Evolutionary conservation across 83 land plant genomes (phyloP).

Genomic region (Thuja plicata): DNA sequence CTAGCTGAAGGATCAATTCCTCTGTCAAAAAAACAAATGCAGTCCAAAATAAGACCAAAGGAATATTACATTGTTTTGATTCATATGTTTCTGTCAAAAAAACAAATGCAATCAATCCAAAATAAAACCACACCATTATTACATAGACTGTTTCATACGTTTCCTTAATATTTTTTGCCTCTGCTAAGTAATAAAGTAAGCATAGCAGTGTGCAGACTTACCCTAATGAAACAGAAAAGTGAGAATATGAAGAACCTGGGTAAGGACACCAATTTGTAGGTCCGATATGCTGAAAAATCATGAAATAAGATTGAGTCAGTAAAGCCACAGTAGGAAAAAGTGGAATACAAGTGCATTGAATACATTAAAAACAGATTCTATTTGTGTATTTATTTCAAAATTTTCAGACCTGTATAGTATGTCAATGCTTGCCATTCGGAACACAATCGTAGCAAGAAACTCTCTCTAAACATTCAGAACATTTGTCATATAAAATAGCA

Average conservation of each 20-base stretch:
- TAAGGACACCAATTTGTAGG: background rate
- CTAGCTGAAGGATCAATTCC: constrained; percentile 5
- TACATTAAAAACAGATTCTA: background rate
- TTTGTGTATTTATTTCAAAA: background rate
- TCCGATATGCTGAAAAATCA: background rate
- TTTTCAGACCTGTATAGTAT: background rate
- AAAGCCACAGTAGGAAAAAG: background rate
- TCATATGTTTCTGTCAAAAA: background rate
- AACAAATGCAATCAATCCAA: background rate
- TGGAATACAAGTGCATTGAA: background rate
- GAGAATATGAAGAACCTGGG: background rate
- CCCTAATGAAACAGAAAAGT: constrained; percentile 7
- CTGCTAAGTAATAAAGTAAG: background rate
- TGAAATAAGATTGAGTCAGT: background rate
- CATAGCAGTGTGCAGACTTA: background rate
- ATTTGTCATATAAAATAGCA: background rate
- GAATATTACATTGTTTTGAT: background rate
- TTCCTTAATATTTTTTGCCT: background rate
- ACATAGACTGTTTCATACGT: background rate
- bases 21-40: background rate
- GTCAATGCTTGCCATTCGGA: background rate
- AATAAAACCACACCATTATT: background rate
- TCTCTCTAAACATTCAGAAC: background rate
- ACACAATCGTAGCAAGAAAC: background rate
- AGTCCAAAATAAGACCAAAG: background rate